These are phyloP conservation scores for Rhizophagus prolifer DNA, from an alignment of 192 early-diverging fungal genomes.

Conservation along the genomic window DNA sequence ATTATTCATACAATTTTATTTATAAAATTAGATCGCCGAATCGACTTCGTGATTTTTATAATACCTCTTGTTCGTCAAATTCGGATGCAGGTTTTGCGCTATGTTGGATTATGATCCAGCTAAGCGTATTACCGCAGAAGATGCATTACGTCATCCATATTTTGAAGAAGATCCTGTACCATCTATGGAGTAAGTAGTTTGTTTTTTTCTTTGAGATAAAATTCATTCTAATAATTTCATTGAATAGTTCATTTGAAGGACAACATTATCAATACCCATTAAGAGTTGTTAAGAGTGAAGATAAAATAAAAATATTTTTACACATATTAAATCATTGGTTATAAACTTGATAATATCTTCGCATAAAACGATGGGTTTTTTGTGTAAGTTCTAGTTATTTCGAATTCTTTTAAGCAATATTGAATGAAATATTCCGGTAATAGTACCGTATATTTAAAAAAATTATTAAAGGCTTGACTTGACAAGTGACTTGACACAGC, in stretches of 20 bases:
- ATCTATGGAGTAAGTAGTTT: conserved; percentile 47
- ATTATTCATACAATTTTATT: background rate
- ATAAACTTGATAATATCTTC: too few species aligned
- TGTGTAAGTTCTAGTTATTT: too few species aligned
- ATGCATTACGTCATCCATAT: conserved; percentile 89
- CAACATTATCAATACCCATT: conserved; percentile 53
- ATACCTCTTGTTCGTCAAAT: conserved; percentile 48
- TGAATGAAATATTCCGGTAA: background rate
- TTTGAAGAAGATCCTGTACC: conserved; percentile 75
- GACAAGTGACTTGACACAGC: too few species aligned
- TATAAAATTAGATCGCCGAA: background rate
- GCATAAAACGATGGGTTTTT: too few species aligned
- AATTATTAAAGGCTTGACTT: background rate
- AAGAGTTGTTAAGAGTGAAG: conserved; percentile 53
- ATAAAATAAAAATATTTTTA: conserved; percentile 31
- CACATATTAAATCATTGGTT: too few species aligned
- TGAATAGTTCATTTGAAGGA: conserved; percentile 43
- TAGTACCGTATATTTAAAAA: too few species aligned
- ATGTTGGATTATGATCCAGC: conserved; percentile 84
- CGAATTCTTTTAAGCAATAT: background rate
- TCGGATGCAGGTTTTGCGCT: conserved; percentile 75
- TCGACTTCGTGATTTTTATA: conserved; percentile 36
- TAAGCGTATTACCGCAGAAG: conserved; percentile 85
- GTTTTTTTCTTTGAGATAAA: background rate
- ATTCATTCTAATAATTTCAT: background rate